Base-by-base conservation (phyloP, 805 yeast species). In the Cyberlindnera maritima region DNA sequence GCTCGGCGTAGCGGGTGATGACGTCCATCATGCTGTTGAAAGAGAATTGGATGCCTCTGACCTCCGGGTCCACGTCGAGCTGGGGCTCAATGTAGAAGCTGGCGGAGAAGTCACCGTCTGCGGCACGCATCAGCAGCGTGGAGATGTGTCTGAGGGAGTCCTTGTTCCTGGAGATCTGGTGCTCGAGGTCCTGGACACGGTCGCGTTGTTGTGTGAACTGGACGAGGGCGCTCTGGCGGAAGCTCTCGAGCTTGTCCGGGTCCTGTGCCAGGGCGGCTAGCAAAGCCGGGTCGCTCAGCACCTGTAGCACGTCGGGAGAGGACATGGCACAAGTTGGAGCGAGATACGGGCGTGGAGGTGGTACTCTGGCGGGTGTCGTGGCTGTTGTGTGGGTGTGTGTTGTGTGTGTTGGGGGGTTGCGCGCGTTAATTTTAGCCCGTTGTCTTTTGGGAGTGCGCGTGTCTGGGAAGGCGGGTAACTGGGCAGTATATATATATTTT, bases 11-110 rank as follows among this genome's bases (percentile, higher is more conserved):
- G 37, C 47, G 23, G 85, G 82, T 57, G 88, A 87, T 77, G 62
- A 87, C 95, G 59, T 84, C 89, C 88, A 88, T 85, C 96, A 88
- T 88, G 19, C 87, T 79, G 65, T 88, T 88, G 60, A 88, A 86
- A 8, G 94, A 84, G 20, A 40, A 79, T 63, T 88, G 88, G 59
- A 88, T 88, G 61, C 83, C 84, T 48, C 82, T 72, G 52, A 88
- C 86, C 61, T 85, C 92, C 2, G 94, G 89, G 63, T 86, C 90
- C 47, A 78, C 72, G 61, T 85, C 91, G 36, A 77, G 81, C 21
- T 79, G 74, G 1, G 50, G 47, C 10, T 39, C 45, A 14, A 87
- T 88, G 59, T 83, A 81, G 28, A 86, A 90, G 59, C 83, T 83
- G 54, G 84, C 85, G 20, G 88, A 76, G 59, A 88, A 72, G 61